Evolutionary conservation across 352 stramenopile species (phyloP).

Genomic region (Globisporangium irregulare): DNA sequence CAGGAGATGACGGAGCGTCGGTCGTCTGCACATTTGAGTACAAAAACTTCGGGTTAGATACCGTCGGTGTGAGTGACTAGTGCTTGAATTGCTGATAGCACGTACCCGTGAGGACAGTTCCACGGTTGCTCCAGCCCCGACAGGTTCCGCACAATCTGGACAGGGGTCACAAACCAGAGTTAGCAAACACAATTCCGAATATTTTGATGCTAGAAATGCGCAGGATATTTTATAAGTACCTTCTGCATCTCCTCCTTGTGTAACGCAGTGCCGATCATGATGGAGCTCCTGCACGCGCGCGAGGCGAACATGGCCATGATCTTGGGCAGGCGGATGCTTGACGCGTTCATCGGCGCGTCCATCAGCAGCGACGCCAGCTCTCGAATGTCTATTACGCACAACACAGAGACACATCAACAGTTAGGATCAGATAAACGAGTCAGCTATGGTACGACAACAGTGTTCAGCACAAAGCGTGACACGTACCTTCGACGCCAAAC

Average conservation of each 20-base stretch:
- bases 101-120: conserved; percentile 93
- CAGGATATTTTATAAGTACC: conserved; percentile 29
- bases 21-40: conserved; percentile 33
- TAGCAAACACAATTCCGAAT: too few relatives aligned
- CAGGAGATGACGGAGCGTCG: conserved; percentile 76
- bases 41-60: background rate
- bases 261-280: conserved; percentile 97
- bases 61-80: background rate
- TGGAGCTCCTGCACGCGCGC: conserved; percentile 91
- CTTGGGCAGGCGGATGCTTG: conserved; percentile 89
- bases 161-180: too few relatives aligned
- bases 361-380: conserved; percentile 84
- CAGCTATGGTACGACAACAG: background rate
- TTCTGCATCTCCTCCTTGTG: conserved; percentile 91
- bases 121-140: conserved; percentile 91
- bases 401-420: background rate
- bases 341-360: conserved; percentile 51
- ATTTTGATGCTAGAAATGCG: too few relatives aligned
- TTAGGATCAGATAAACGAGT: background rate
- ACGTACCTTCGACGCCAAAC: conserved; percentile 74
- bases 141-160: conserved; percentile 86
- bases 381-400: conserved; percentile 64
- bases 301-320: conserved; percentile 96
- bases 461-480: background rate
- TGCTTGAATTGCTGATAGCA: background rate